phyloP scores from a whole-genome alignment of 495 filamentous ascomycete genomes.

The Hypomontagnella monticulosa region DNA sequence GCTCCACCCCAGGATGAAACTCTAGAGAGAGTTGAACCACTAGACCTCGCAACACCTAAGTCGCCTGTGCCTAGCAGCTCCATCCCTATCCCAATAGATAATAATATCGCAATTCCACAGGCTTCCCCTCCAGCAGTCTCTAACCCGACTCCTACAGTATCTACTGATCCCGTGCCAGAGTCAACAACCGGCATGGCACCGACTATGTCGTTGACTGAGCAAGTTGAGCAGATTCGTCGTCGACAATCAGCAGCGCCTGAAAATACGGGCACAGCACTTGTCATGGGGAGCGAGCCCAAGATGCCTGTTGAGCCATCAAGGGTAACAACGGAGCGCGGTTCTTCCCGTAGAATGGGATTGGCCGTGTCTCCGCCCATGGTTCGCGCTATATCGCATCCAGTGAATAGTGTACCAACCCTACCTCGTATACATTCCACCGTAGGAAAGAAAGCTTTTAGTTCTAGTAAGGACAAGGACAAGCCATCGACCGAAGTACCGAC shows the following conservation, averaged over 20 bases:
- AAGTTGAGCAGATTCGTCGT: slow-evolving; percentile 58
- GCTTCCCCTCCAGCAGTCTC: slow-evolving; percentile 6
- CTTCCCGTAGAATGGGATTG: slow-evolving; percentile 53
- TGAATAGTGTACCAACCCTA: slow-evolving; percentile 34
- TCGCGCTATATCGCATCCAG: slow-evolving; percentile 77
- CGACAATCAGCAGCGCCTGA: slow-evolving; percentile 49
- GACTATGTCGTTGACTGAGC: slow-evolving; percentile 55
- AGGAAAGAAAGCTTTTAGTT: slow-evolving; percentile 39
- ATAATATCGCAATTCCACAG: slow-evolving; percentile 9
- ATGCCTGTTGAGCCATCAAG: slow-evolving; percentile 23
- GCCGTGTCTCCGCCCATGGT: slow-evolving; percentile 71
- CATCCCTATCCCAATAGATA: slow-evolving; percentile 29
- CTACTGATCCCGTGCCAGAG: slow-evolving; percentile 16
- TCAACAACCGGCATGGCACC: slow-evolving; percentile 19
- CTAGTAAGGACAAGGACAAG: slow-evolving; percentile 50
- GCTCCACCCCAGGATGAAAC: slow-evolving; percentile 38
- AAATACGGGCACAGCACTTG: slow-evolving; percentile 40
- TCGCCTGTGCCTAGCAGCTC: slow-evolving; percentile 34
- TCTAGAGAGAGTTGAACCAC: slow-evolving; percentile 69
- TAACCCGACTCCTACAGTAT: slow-evolving; percentile 5
- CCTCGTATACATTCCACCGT: slow-evolving; percentile 40
- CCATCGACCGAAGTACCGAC: slow-evolving; percentile 20
- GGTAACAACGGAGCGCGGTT: slow-evolving; percentile 49
- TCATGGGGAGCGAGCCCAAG: slow-evolving; percentile 28
- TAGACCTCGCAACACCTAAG: slow-evolving; percentile 73